phyloP scores from a whole-genome alignment of 805 yeast genomes.

The Myxozyma mucilagina region DNA sequence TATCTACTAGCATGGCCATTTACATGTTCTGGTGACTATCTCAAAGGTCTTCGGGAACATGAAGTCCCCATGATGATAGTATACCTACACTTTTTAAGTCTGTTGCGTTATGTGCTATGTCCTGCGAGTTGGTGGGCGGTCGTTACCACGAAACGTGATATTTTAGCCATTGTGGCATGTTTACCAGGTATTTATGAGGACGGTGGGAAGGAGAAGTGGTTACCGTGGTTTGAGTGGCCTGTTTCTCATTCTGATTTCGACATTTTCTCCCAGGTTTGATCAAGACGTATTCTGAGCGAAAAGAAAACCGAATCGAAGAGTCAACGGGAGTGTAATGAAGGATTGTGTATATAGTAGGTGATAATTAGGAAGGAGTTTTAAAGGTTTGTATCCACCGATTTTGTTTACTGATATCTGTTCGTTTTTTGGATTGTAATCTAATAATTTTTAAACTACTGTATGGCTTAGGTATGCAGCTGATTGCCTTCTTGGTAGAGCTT shows the following conservation, averaged over 20 bases:
- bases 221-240: constrained; percentile 15
- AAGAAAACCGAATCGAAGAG: no score
- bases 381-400: no score
- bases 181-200: constrained; percentile 4
- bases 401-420: no score
- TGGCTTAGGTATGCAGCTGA: no score
- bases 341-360: no score
- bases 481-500: no score
- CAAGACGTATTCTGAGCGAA: not conserved
- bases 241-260: constrained; percentile 7
- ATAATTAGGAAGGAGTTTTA: no score
- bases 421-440: no score
- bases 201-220: constrained; percentile 5
- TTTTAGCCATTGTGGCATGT: constrained; percentile 3
- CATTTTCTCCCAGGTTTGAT: not conserved
- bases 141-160: constrained; percentile 5
- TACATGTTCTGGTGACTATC: constrained; percentile 1
- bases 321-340: no score
- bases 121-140: constrained; percentile 19
- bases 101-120: not conserved
- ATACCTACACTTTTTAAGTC: constrained; percentile 9
- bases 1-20: constrained; percentile 17
- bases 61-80: constrained; percentile 5
- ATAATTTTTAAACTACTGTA: no score
- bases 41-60: not conserved